Conservation (phyloP, 2,329 filamentous ascomycete species). For the Rasamsonia emersonii region DNA sequence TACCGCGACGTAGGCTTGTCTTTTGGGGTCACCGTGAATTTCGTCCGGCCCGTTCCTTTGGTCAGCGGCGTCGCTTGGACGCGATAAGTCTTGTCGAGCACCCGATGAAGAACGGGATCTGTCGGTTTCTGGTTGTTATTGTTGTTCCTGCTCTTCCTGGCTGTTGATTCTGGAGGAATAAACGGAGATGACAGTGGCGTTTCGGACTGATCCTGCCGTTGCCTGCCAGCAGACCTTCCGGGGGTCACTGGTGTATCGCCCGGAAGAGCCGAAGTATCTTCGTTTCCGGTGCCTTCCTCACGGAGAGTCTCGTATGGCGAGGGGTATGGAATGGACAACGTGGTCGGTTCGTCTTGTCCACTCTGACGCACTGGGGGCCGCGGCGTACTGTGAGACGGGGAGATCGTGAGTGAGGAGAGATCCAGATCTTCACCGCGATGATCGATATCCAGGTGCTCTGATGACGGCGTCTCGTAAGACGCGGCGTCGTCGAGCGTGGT, state of each 20-base stretch:
- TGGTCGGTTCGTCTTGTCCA: constrained; percentile 31
- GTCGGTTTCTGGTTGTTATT: constrained; percentile 29
- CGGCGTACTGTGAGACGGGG: constrained; percentile 40
- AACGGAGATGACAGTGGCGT: constrained; percentile 52
- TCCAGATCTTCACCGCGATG: constrained; percentile 37
- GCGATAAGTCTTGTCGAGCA: constrained; percentile 94
- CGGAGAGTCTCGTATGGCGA: constrained; percentile 71
- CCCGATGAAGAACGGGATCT: constrained; percentile 76
- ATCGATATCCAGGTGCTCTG: constrained; percentile 19
- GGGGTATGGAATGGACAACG: constrained; percentile 47
- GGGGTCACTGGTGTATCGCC: constrained; percentile 28
- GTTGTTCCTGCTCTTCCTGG: constrained; percentile 24
- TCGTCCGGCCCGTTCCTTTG: constrained; percentile 28
- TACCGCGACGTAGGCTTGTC: constrained; percentile 17
- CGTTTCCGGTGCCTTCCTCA: constrained; percentile 51
- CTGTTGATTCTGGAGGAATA: constrained; percentile 39
- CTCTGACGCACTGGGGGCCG: constrained; percentile 18
- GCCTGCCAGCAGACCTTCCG: constrained; percentile 20
- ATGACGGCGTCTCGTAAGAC: constrained; percentile 34
- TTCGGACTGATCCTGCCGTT: constrained; percentile 48
- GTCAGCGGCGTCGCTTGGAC: constrained; percentile 84
- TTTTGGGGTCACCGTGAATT: constrained; percentile 25
- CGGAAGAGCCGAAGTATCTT: constrained; percentile 26
- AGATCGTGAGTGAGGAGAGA: constrained; percentile 34
- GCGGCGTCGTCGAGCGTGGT: constrained; percentile 28